Evolutionary conservation across 768 basidiomycete species (phyloP), one percentile per base, ranked within the genome.

Genomic region (Mycena galericulata): DNA sequence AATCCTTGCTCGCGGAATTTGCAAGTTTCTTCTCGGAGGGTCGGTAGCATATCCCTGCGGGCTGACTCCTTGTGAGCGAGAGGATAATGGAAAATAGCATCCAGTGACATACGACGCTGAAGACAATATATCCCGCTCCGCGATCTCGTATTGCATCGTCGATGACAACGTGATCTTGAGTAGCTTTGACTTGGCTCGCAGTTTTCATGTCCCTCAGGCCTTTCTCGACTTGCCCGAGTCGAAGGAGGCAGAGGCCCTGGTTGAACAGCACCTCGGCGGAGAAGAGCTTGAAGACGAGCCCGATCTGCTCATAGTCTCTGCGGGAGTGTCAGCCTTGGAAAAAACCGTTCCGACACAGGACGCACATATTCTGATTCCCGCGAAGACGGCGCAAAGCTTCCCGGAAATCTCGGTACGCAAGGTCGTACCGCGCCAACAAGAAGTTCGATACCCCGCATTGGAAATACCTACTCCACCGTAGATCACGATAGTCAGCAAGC

Each of bases 401-500:
- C 60, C 95, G 92, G 70, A 98, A 98, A 73, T 97, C 93, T 49
- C 87, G 86, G 76, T 85, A 83, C 0, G 97, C 93, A 27, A 87
- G 77, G 26, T 94, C 90, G 74, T 91, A 97, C 18, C 89, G 87
- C 27, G 83, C 86, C 24, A 98, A 85, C 49, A 98, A 84, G 73
- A 97, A 97, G 75, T 95, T 92, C 66, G 94, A 95, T 6, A 97
- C 96, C 29, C 96, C 96, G 67, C 90, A 92, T 78, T 96, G 94
- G 75, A 95, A 95, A 78, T 95, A 91, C 40, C 93, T 93, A 72
- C 15, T 1, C 20, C 10, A n/a, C 5, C 18, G 45, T 51, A 40
- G 24, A 34, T 17, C 1, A 14, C 18, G n/a, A 54, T 22, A 49
- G 34, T 36, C 56, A 20, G 11, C n/a, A n/a, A n/a, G n/a, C n/a